phyloP scores from a whole-genome alignment of 768 basidiomycete species.

The Thelephora ganbajun region DNA sequence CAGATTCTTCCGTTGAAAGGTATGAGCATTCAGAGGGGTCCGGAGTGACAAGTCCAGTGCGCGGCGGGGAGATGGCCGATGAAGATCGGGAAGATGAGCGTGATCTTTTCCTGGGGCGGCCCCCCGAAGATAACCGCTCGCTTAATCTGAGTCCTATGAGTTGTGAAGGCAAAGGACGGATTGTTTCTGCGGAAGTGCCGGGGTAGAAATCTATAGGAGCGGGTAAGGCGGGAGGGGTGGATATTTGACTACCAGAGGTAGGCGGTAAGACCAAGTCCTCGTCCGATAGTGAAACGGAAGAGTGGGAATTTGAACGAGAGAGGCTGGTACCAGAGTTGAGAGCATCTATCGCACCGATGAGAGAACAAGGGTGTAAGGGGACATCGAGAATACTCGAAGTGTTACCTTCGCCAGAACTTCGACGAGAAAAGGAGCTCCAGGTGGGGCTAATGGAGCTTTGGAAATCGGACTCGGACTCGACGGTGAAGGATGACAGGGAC shows the following conservation, averaged over 20 bases:
- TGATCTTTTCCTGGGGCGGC: conserved; percentile 1
- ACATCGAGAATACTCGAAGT: background rate
- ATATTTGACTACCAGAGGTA: conserved; percentile 4
- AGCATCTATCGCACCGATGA: conserved; percentile 7
- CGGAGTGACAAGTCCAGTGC: conserved; percentile 1
- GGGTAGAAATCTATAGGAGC: conserved; percentile 21
- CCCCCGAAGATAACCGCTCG: conserved; percentile 4
- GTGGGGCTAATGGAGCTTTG: background rate
- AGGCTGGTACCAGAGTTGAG: background rate
- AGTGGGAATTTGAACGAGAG: background rate
- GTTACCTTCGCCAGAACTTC: background rate
- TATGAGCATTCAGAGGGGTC: background rate
- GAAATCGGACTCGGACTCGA: background rate
- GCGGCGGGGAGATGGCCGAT: conserved; percentile 6
- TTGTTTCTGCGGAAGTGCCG: conserved; percentile 33
- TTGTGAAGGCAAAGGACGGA: conserved; percentile 17
- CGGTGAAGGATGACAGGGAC: background rate
- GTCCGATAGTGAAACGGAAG: background rate
- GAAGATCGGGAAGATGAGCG: background rate
- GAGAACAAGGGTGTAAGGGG: conserved; percentile 9
- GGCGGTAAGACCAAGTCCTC: conserved; percentile 3
- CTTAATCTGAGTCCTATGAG: background rate
- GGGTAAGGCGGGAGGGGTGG: background rate
- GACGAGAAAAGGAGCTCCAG: background rate
- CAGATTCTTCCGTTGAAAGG: conserved; percentile 3